Evolutionary conservation across 345 rosid genomes (phyloP).

Genomic region (Murraya paniculata): DNA sequence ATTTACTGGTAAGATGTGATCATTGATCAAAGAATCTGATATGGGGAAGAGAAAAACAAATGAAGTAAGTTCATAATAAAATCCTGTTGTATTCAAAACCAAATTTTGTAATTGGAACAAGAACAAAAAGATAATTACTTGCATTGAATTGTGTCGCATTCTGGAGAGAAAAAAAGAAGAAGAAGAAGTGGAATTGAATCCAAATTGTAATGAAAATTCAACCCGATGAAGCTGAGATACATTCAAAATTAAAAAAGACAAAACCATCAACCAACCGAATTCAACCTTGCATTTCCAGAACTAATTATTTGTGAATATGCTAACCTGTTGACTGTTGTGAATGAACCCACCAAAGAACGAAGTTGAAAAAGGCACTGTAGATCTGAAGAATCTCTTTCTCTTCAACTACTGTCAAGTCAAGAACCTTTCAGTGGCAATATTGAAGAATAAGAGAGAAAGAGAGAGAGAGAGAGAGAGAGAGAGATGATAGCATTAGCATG

Average conservation of each 20-base stretch:
- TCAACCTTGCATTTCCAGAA: background rate
- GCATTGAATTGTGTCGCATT: background rate
- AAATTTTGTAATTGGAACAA: background rate
- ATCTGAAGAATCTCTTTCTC: constrained; percentile 38
- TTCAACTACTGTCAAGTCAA: constrained; percentile 37
- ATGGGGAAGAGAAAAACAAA: background rate
- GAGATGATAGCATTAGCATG: constrained; percentile 37
- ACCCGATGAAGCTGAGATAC: constrained; percentile 4
- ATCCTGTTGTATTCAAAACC: too few species aligned
- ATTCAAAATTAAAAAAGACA: background rate
- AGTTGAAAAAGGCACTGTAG: constrained; percentile 35
- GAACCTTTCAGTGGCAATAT: constrained; percentile 35
- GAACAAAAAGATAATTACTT: background rate
- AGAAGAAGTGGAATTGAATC: background rate
- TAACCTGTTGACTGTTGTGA: constrained; percentile 23
- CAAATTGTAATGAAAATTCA: constrained; percentile 1
- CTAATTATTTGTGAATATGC: background rate
- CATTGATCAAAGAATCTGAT: background rate
- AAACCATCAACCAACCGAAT: background rate
- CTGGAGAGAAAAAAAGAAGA: background rate
- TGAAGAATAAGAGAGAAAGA: constrained; percentile 11
- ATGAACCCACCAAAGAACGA: constrained; percentile 19
- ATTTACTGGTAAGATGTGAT: background rate
- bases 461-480: constrained; percentile 16
- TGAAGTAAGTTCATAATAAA: background rate